A percentile compares a stretch with the other conserved stretches of the same genome.
phyloP scores from a whole-genome alignment of 1,284 basidiomycete genomes.

The Cryptococcus floricola region DNA sequence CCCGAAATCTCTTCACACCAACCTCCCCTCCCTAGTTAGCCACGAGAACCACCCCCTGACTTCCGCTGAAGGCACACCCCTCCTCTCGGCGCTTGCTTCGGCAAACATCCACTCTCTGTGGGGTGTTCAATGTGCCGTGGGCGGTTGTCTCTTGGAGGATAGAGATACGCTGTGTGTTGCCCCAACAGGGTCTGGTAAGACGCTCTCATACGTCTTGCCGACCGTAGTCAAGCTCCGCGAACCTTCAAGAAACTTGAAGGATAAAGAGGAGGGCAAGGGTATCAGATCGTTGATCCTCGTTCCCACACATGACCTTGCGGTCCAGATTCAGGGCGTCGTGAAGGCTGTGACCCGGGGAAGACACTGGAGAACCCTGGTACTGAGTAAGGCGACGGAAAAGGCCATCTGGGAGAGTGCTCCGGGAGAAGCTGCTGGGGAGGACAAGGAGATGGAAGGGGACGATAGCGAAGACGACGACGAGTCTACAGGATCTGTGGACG shows the following conservation, averaged over 20 bases:
- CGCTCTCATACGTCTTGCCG: slow-evolving; percentile 80
- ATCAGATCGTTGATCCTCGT: slow-evolving; percentile 77
- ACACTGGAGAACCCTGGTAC: slow-evolving; percentile 76
- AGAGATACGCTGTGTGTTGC: slow-evolving; percentile 86
- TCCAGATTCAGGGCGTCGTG: slow-evolving; percentile 89
- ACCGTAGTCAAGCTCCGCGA: slow-evolving; percentile 64
- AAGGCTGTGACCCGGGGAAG: slow-evolving; percentile 60
- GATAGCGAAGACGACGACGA: slow-evolving; percentile 20
- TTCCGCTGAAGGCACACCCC: slow-evolving; percentile 26
- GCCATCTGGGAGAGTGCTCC: slow-evolving; percentile 45
- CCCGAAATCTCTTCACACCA: slow-evolving; percentile 39
- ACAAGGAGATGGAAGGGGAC: slow-evolving; percentile 6
- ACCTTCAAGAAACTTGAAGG: slow-evolving; percentile 53
- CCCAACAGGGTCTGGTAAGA: slow-evolving; percentile 93
- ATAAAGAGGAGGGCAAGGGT: slow-evolving; percentile 53
- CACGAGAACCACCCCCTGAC: slow-evolving; percentile 30
- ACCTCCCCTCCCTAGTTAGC: slow-evolving; percentile 38
- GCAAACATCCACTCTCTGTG: slow-evolving; percentile 34
- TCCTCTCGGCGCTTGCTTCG: slow-evolving; percentile 22
- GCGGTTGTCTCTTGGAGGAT: slow-evolving; percentile 51
- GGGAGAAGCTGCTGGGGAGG: slow-evolving; percentile 16
- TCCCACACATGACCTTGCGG: slow-evolving; percentile 93
- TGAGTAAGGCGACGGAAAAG: slow-evolving; percentile 69
- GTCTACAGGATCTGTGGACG: slow-evolving; percentile 20
- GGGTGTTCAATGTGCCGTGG: slow-evolving; percentile 43